phyloP scores from a whole-genome alignment of 2,329 filamentous ascomycete genomes.

The Rosellinia necatrix region DNA sequence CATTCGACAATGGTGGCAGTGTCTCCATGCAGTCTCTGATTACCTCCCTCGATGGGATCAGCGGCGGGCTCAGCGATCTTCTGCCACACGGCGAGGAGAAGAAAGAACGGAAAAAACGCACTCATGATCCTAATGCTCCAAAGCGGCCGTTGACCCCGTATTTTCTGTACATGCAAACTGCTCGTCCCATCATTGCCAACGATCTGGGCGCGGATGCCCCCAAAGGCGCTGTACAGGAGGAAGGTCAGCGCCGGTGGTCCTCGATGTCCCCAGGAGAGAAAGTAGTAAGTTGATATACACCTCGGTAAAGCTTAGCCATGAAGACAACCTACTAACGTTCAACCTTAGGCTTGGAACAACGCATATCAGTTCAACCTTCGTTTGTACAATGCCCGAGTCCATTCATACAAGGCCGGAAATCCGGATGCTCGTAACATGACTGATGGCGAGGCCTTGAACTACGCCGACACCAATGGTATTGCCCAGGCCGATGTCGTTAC shows the following conservation, averaged over 20 bases:
- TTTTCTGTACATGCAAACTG: constrained; percentile 91
- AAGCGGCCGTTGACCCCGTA: constrained; percentile 94
- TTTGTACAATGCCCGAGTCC: constrained; percentile 67
- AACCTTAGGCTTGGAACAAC: constrained; percentile 62
- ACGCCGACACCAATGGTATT: constrained; percentile 63
- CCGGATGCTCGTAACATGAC: constrained; percentile 62
- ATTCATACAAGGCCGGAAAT: constrained; percentile 68
- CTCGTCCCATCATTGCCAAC: constrained; percentile 78
- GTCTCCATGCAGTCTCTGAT: constrained; percentile 45
- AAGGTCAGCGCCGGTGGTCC: constrained; percentile 85
- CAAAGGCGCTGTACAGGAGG: constrained; percentile 85
- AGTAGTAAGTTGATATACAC: constrained; percentile 46
- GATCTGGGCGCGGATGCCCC: constrained; percentile 77
- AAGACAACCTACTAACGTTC: constrained; percentile 17
- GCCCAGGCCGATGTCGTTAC: constrained; percentile 56
- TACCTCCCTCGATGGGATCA: constrained; percentile 58
- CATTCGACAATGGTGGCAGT: constrained; percentile 51
- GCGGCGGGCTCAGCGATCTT: constrained; percentile 51
- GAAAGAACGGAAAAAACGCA: constrained; percentile 89
- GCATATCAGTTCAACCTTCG: constrained; percentile 71
- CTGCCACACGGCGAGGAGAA: constrained; percentile 65
- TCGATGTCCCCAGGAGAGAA: constrained; percentile 77
- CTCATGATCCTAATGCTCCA: constrained; percentile 88
- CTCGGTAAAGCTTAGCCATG: not conserved
- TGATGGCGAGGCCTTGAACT: constrained; percentile 63